phyloP scores from a whole-genome alignment of 2,329 filamentous ascomycete genomes.

The Paraphaeosphaeria sporulosa region DNA sequence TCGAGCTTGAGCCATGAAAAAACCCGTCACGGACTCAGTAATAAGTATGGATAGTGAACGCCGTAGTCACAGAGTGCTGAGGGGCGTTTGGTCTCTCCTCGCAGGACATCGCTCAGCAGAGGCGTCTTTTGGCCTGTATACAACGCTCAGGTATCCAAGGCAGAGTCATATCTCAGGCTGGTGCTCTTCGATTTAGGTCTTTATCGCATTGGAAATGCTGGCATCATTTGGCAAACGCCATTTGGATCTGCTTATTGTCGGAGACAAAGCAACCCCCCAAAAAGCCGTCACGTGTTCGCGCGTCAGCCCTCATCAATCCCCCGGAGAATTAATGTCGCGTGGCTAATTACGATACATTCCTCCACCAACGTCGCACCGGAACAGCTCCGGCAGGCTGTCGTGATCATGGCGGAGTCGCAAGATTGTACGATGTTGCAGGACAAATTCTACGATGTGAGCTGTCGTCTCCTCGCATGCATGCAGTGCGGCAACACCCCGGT shows the following conservation, averaged over 20 bases:
- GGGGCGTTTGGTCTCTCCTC: too few relatives aligned
- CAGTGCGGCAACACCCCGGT: slow-evolving; percentile 33
- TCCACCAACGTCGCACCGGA: slow-evolving; percentile 12
- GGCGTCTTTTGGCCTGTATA: too few relatives aligned
- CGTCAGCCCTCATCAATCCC: slow-evolving; percentile 8
- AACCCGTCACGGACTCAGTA: too few relatives aligned
- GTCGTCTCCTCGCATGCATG: slow-evolving; percentile 23
- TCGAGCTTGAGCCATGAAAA: too few relatives aligned
- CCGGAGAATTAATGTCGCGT: slow-evolving; percentile 15
- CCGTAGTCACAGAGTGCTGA: too few relatives aligned
- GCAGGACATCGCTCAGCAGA: too few relatives aligned
- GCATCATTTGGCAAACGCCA: background rate
- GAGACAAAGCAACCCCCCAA: slow-evolving; percentile 1
- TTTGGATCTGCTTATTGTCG: background rate
- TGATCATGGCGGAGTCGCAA: slow-evolving; percentile 42
- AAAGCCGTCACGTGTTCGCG: slow-evolving; percentile 15
- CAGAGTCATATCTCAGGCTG: too few relatives aligned
- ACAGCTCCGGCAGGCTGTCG: slow-evolving; percentile 18
- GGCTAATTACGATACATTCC: slow-evolving; percentile 12
- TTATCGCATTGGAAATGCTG: too few relatives aligned
- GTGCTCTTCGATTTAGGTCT: too few relatives aligned
- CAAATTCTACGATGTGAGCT: slow-evolving; percentile 45
- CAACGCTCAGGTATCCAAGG: too few relatives aligned
- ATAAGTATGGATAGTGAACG: too few relatives aligned
- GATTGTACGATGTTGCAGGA: slow-evolving; percentile 38